These are phyloP conservation scores for Ophiostoma novo-ulmi DNA, from an alignment of 2,329 filamentous ascomycete genomes.

Conservation along the genomic window DNA sequence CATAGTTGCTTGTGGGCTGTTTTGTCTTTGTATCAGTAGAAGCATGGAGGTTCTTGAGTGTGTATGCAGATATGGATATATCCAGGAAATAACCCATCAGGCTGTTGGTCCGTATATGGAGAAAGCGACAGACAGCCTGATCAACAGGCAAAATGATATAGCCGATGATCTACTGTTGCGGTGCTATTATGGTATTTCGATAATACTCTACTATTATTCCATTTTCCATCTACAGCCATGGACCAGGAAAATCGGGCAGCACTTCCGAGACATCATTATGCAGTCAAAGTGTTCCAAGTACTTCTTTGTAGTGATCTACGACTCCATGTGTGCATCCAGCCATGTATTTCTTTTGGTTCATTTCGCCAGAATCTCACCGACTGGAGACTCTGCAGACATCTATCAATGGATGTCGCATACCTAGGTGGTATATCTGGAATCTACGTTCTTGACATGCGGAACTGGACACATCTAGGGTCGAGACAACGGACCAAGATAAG, in stretches of 20 bases:
- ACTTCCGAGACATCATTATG: neutral
- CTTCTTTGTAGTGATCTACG: neutral
- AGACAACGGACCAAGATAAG: neutral
- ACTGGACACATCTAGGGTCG: neutral
- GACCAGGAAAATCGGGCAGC: neutral
- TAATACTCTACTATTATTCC: neutral
- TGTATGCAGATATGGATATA: neutral
- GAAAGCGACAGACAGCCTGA: neutral
- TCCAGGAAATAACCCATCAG: neutral
- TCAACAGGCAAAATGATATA: conserved; percentile 4
- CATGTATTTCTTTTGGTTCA: neutral
- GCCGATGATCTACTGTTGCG: neutral
- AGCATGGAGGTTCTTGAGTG: neutral
- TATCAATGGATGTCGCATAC: neutral
- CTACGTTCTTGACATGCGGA: neutral
- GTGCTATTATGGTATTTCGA: neutral
- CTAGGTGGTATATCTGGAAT: neutral
- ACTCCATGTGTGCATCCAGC: neutral
- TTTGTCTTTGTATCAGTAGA: neutral
- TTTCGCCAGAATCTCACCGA: neutral
- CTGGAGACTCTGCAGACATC: neutral
- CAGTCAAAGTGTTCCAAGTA: neutral
- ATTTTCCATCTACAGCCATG: neutral
- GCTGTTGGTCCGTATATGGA: neutral
- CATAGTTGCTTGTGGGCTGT: neutral